Evolutionary conservation across 2,329 filamentous ascomycete species (phyloP), one percentile per base, ranked within the genome.

Genomic region (Arachnomyces sp.): DNA sequence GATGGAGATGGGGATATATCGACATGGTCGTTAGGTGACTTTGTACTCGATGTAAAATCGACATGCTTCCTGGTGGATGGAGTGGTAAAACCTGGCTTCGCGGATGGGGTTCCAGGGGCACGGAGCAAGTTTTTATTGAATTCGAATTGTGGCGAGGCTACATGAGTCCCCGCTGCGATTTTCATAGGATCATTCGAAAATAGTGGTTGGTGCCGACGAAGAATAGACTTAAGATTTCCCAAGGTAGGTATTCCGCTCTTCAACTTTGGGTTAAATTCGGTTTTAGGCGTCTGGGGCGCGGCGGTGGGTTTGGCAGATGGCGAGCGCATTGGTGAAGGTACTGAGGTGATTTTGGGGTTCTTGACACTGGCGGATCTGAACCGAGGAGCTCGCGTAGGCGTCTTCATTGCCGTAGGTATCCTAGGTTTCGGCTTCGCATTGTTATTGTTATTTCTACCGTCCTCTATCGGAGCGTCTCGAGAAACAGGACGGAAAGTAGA

Each of bases 31-130:
- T 65, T 53, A 21, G 55, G 57, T 38, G 62, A 59, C 46, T 85
- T 75, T 28, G 81, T 80, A 45, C 78, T 80, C 0, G 81, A 82
- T 0, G 84, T 87, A 54, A 94, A 95, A 37, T 84, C 80, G 28
- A 94, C 86, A 41, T 77, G 82, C 67, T 93, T 94, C 60, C 80
- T 84, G 16, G 80, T 74, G 25, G 80, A 80, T 6, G 83, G 84
- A 1, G 83, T 86, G 4, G 78, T 80, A 4, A 75, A 71, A 13
- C 21, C 21, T 13, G 50, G 51, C 34, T 45, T 51, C 12, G 35
- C 40, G 16, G 44, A 35, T 25, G 38, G 40, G 8, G 41, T 36
- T 15, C 39, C 57, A 3, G 68, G 57, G 38, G 73, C 73, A 25
- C 21, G 21, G 9, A 25, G 21, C 25, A 80, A 57, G 15, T 71